A percentile compares a stretch with the other conserved stretches of the same genome.
phyloP scores from a whole-genome alignment of 2,329 filamentous ascomycete genomes.

The Ophiostoma fasciatum region DNA sequence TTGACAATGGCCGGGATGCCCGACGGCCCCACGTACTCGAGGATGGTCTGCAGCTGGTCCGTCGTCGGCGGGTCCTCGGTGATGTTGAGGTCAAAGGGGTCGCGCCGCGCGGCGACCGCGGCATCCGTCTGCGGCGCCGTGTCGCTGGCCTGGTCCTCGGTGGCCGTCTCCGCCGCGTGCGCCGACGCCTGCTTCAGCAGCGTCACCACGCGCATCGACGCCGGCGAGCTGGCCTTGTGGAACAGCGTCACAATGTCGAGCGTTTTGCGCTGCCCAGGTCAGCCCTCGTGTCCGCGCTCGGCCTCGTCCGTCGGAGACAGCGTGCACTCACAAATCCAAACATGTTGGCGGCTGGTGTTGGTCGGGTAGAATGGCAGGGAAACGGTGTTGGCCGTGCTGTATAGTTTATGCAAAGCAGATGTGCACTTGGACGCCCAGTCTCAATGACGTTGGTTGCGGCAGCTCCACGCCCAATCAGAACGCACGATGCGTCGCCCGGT shows the following conservation, averaged over 20 bases:
- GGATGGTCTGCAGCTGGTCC: conserved; percentile 22
- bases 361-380: not conserved
- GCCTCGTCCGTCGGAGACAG: too few relatives aligned
- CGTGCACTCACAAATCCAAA: conserved; percentile 11
- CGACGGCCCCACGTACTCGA: conserved; percentile 40
- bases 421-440: too few relatives aligned
- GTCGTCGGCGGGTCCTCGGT: conserved; percentile 44
- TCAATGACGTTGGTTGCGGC: conserved; percentile 1
- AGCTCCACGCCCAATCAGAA: too few relatives aligned
- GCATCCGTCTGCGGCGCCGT: conserved; percentile 44
- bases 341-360: conserved; percentile 3
- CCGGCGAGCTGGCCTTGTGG: conserved; percentile 62
- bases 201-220: conserved; percentile 58
- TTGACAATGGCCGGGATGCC: conserved; percentile 49
- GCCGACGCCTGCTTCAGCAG: conserved; percentile 71
- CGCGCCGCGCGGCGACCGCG: conserved; percentile 21
- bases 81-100: conserved; percentile 63
- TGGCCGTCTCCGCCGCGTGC: conserved; percentile 50
- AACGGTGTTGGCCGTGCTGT: not conserved
- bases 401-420: too few relatives aligned
- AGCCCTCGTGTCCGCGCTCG: too few relatives aligned
- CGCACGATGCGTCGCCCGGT: not conserved
- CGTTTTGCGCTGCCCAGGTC: conserved; percentile 47
- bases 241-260: conserved; percentile 93
- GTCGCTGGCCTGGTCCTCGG: conserved; percentile 59